These are phyloP conservation scores for Galerina sulciceps DNA, from an alignment of 768 basidiomycete genomes.

Conservation along the genomic window DNA sequence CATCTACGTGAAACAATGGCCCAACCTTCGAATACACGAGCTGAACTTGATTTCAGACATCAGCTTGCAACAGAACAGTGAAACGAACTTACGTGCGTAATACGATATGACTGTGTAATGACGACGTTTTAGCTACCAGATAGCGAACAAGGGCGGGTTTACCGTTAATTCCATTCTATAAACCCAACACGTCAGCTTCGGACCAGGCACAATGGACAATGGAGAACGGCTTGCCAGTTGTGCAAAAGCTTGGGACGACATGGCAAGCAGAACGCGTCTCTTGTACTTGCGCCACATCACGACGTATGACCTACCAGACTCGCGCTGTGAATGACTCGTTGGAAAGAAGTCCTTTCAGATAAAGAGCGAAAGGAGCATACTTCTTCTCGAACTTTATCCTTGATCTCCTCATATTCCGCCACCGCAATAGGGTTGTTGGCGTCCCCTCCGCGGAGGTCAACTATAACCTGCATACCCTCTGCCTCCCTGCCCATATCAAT, in stretches of 20 bases:
- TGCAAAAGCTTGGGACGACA: constrained; percentile 95
- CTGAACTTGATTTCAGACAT: constrained; percentile 36
- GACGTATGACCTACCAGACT: constrained; percentile 73
- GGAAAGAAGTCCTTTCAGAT: not conserved
- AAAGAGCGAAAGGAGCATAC: constrained; percentile 36
- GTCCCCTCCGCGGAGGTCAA: constrained; percentile 87
- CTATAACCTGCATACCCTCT: constrained; percentile 85
- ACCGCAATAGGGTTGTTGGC: constrained; percentile 66
- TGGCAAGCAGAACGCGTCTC: constrained; percentile 86
- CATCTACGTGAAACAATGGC: not conserved
- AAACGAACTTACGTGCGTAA: constrained; percentile 75
- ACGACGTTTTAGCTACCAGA: constrained; percentile 3
- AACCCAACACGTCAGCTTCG: constrained; percentile 11
- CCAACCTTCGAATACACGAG: constrained; percentile 89
- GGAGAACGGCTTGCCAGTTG: constrained; percentile 69
- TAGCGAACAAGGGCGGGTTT: constrained; percentile 21
- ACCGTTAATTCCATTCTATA: constrained; percentile 94
- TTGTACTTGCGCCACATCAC: constrained; percentile 90
- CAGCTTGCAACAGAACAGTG: constrained; percentile 6
- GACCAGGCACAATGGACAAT: not conserved
- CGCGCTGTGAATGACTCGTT: constrained; percentile 52
- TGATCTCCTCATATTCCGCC: constrained; percentile 91
- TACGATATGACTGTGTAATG: constrained; percentile 79
- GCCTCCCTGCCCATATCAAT: constrained; percentile 85
- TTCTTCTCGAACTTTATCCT: constrained; percentile 75